Evolutionary conservation across 305 asterid genomes (phyloP), one percentile per base, ranked within the genome.

Genomic region (Euphrasia arctica): DNA sequence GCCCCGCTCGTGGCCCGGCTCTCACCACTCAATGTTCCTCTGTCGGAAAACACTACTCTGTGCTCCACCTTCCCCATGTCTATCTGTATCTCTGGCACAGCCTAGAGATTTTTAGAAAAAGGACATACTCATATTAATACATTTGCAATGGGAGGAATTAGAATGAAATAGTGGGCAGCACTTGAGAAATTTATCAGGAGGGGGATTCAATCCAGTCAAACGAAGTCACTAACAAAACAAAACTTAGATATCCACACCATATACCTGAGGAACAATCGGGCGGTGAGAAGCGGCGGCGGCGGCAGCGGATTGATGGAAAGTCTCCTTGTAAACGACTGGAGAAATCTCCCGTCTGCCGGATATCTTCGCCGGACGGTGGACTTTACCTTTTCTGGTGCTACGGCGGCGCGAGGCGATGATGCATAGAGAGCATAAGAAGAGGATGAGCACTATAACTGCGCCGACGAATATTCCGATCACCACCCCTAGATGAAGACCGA

Each of bases 1-100:
- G 87, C 82, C 64, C 89, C 93, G 76, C 85, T 75, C 0, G 93
- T 86, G 9, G 88, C 94, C 73, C 84, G 73, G 73, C 94, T 87
- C 83, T 87, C 97, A 66, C 94, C 91, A 56, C 97, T 85, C 6
- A 91, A 90, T 36, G 91, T 87, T 60, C 91, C 87, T 72, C 77
- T 77, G 58, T 86, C 90, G 1, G 96, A 86, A 74, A 81, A 86
- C 68, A 89, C 93, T 70, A 86, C 90, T 71, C 95, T 72, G 57
- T 89, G 96, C 78, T 80, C 96, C 67, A 86, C 85, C 75, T 86
- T 89, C 54, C 96, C 96, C 95, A 89, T 84, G 64, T 86, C 85
- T 61, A 86, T 83, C 77, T 86, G 97, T 76, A 84, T 85, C 75
- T 85, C 94, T 6, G 85, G 94, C 66, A 85, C 65, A 13, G 72